phyloP scores from a whole-genome alignment of 1,139 yeast genomes.

The Yamadazyma trypodendri region DNA sequence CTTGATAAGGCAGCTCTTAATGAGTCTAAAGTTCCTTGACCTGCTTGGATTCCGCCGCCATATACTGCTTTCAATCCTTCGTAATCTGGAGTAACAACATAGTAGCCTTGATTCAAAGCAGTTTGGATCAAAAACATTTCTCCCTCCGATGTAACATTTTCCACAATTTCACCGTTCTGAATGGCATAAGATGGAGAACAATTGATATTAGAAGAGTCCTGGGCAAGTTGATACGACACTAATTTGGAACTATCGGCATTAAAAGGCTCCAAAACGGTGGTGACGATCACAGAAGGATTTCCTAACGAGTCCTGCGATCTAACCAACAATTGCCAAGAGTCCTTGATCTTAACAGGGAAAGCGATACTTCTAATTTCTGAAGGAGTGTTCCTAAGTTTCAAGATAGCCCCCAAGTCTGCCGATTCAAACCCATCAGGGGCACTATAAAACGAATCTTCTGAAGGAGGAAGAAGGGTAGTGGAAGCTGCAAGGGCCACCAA shows the following conservation, averaged over 20 bases:
- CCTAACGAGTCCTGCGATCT: slow-evolving; percentile 34
- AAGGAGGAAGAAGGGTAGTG: slow-evolving; percentile 13
- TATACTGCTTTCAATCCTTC: slow-evolving; percentile 30
- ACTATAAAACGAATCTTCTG: slow-evolving; percentile 28
- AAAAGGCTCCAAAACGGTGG: slow-evolving; percentile 32
- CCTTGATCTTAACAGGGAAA: slow-evolving; percentile 17
- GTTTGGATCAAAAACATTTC: slow-evolving; percentile 27
- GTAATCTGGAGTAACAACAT: slow-evolving; percentile 33
- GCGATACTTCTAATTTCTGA: slow-evolving; percentile 15
- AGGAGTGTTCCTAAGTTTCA: slow-evolving; percentile 25
- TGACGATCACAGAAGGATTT: slow-evolving; percentile 28
- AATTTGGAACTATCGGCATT: slow-evolving; percentile 28
- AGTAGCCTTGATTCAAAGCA: slow-evolving; percentile 30
- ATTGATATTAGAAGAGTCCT: slow-evolving; percentile 27
- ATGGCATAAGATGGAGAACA: slow-evolving; percentile 36
- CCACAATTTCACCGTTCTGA: slow-evolving; percentile 20
- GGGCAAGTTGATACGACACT: slow-evolving; percentile 35
- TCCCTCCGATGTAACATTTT: slow-evolving; percentile 19
- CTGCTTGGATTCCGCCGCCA: slow-evolving; percentile 30
- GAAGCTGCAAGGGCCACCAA: slow-evolving; percentile 11
- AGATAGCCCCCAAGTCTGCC: slow-evolving; percentile 24
- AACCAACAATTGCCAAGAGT: slow-evolving; percentile 32
- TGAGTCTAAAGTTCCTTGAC: slow-evolving; percentile 27
- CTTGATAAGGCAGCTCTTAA: slow-evolving; percentile 24
- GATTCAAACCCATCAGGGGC: slow-evolving; percentile 27